Base-by-base conservation (phyloP, 768 basidiomycete species). In the Symmetrospora coprosmae region DNA sequence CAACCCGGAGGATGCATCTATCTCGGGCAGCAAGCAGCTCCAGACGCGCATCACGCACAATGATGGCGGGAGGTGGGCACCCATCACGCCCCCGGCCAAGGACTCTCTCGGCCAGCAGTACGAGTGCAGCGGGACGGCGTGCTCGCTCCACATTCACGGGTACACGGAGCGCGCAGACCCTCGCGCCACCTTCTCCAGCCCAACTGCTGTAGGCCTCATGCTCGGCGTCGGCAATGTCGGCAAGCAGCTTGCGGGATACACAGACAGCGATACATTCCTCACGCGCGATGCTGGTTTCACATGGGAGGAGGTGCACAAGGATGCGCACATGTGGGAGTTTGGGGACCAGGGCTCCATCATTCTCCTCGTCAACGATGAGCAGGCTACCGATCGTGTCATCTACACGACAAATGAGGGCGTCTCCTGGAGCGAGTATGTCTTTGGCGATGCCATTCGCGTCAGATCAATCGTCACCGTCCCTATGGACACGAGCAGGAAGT, bases 291-390 rank as follows among this genome's bases (percentile, higher is more conserved):
- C 82, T 1, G 94, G 94, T 8, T 94, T 94, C 74, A 89, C 87
- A 0, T 99, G 94, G 94, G 82, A 94, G 71, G 94, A 99, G 74
- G 84, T 99, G 0, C 90, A 90, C 76, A 99, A 99, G 71, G 91
- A 92, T 66, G 92, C 94, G 0, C 86, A 97, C 70, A 77, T 96
- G 37, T 99, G 88, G 89, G 90, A 91, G 71, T 97, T 92, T 67
- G 92, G 92, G 28, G 94, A 97, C 74, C 92, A 87, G 0, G 94
- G 94, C 4, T 90, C 91, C 1, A 78, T 99, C 60, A 78, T 97
- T 34, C 76, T 99, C 66, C 84, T 99, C 75, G 88, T 82, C 41
- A 96, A 97, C 72, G 94, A 99, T 71, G 92, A 97, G 71, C 84
- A 84, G 61, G 80, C 90, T 0, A 91, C 87, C 2, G 86, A 94